A percentile compares a stretch with the other conserved stretches of the same genome.
Conservation (phyloP, 2,329 filamentous ascomycete species). For the Metarhizium rileyi region DNA sequence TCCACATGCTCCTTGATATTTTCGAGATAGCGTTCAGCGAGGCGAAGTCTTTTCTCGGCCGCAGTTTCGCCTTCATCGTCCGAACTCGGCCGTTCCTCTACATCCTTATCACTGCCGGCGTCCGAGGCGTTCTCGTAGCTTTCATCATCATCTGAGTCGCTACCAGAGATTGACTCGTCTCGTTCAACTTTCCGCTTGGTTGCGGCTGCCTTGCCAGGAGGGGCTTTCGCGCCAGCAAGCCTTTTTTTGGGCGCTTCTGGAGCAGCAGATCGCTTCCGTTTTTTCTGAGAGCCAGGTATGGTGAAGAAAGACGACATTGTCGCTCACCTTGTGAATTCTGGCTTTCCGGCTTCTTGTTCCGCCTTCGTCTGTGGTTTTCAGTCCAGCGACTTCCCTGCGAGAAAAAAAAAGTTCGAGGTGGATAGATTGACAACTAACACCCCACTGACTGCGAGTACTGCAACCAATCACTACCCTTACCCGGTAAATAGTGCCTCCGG, state of each 20-base stretch:
- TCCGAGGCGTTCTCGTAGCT: slow-evolving; percentile 28
- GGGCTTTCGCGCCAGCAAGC: slow-evolving; percentile 36
- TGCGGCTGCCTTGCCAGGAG: slow-evolving; percentile 29
- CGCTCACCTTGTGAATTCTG: slow-evolving; percentile 10
- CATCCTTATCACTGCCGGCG: slow-evolving; percentile 36
- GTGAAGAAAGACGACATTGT: slow-evolving; percentile 96
- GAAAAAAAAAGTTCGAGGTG: slow-evolving; percentile 31
- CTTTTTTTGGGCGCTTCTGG: slow-evolving; percentile 50
- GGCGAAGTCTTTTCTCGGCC: slow-evolving; percentile 72
- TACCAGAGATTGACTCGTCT: slow-evolving; percentile 78
- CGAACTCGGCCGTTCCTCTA: slow-evolving; percentile 37
- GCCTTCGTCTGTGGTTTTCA: slow-evolving; percentile 6
- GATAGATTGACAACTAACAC: slow-evolving; percentile 17
- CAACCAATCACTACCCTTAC: slow-evolving; percentile 15
- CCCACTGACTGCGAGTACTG: slow-evolving; percentile 2
- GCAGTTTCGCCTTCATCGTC: slow-evolving; percentile 81
- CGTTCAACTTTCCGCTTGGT: slow-evolving; percentile 39
- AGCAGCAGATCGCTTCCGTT: slow-evolving; percentile 65
- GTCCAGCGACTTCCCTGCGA: background rate
- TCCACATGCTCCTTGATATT: slow-evolving; percentile 80
- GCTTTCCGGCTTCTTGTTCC: slow-evolving; percentile 9
- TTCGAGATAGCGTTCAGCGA: slow-evolving; percentile 88
- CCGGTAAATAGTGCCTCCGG: slow-evolving; percentile 23
- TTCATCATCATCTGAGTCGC: slow-evolving; percentile 61
- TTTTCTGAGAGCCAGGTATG: slow-evolving; percentile 74